Conservation (phyloP, 345 rosid species). For the Ricinus communis region DNA sequence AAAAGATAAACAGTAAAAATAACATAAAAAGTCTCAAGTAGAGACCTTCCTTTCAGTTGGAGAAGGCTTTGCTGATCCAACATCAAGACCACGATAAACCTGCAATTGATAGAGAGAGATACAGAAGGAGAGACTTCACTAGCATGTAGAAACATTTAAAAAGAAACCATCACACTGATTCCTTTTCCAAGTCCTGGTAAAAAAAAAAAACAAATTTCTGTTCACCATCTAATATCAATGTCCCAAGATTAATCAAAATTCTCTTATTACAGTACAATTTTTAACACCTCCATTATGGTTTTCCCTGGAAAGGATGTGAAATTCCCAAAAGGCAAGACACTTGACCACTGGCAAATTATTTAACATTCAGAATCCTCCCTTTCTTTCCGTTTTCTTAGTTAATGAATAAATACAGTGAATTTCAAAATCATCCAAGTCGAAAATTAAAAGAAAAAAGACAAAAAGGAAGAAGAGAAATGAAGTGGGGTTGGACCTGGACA, state of each 20-base stretch:
- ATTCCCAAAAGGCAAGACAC: no score
- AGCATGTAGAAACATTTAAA: neutral
- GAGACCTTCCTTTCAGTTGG: slow-evolving; percentile 64
- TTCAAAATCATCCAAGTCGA: no score
- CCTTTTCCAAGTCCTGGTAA: neutral
- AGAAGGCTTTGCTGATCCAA: slow-evolving; percentile 81
- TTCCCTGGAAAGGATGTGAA: no score
- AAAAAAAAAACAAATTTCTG: neutral
- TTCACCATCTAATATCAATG: neutral
- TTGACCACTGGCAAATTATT: no score
- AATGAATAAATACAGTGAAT: no score
- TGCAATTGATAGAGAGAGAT: slow-evolving; percentile 23
- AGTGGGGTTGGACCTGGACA: slow-evolving; percentile 60
- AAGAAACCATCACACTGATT: neutral
- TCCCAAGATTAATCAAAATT: neutral
- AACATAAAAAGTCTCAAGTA: neutral
- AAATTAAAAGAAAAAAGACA: no score
- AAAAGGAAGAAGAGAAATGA: no score
- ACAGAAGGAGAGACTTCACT: neutral
- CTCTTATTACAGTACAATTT: no score
- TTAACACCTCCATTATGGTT: no score
- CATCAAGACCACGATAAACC: slow-evolving; percentile 89
- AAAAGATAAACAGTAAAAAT: neutral
- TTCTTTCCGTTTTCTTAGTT: no score
- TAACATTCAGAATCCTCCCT: no score